These are phyloP conservation scores for Astraeus odoratus DNA, from an alignment of 768 basidiomycete genomes.

Conservation along the genomic window DNA sequence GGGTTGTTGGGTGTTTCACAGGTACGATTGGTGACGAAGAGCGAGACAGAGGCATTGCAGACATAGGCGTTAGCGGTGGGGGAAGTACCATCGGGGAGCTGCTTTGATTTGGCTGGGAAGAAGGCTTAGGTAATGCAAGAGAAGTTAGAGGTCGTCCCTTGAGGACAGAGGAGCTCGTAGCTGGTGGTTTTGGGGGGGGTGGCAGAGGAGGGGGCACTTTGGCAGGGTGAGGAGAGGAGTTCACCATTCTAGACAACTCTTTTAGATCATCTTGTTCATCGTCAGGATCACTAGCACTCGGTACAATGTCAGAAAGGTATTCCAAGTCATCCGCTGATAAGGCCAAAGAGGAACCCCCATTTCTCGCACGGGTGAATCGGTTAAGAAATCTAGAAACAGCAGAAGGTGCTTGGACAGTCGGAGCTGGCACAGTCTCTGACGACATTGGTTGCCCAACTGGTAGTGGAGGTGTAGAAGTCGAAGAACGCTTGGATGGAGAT, in stretches of 20 bases:
- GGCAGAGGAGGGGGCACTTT: conserved; percentile 43
- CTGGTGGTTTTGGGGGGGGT: conserved; percentile 27
- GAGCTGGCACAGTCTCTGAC: conserved; percentile 1
- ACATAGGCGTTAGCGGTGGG: conserved; percentile 27
- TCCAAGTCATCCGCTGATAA: conserved; percentile 78
- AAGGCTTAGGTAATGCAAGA: background rate
- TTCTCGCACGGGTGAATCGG: conserved; percentile 55
- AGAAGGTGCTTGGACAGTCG: conserved; percentile 38
- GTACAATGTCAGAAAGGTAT: conserved; percentile 65
- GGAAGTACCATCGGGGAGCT: conserved; percentile 11
- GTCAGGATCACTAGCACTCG: conserved; percentile 40
- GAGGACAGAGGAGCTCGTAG: background rate
- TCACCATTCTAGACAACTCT: conserved; percentile 36
- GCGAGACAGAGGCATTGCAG: conserved; percentile 10
- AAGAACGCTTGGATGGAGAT: conserved; percentile 13
- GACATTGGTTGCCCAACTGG: conserved; percentile 3
- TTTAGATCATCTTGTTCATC: conserved; percentile 30
- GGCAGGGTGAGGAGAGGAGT: conserved; percentile 33
- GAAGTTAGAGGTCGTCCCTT: background rate
- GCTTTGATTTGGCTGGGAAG: conserved; percentile 1
- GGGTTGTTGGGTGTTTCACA: background rate
- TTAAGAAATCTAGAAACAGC: conserved; percentile 80
- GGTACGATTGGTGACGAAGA: conserved; percentile 11
- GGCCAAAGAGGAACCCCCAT: conserved; percentile 44
- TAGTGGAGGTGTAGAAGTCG: conserved; percentile 8